phyloP scores from a whole-genome alignment of 306 rosid species.

The Pueraria montana region DNA sequence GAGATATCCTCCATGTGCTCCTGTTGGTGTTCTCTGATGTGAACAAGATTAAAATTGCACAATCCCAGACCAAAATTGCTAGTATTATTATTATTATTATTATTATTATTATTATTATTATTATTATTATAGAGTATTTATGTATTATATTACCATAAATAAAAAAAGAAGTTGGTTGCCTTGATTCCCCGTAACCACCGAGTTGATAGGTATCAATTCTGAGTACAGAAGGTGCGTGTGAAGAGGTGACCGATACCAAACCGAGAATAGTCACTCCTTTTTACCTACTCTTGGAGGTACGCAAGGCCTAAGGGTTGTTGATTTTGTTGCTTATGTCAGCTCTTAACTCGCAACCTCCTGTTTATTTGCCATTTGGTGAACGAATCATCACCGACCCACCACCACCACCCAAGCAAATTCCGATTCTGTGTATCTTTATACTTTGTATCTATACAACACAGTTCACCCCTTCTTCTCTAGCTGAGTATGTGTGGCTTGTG shows the following conservation, averaged over 20 bases:
- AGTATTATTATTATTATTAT: no score
- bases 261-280: neutral
- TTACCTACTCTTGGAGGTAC: conserved; percentile 6
- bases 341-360: conserved; percentile 20
- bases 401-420: conserved; percentile 23
- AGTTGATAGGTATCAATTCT: neutral
- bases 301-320: conserved; percentile 8
- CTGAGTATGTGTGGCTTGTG: neutral
- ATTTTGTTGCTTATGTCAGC: conserved; percentile 41
- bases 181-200: conserved; percentile 1
- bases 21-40: no score
- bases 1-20: no score
- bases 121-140: no score
- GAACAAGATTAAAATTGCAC: no score
- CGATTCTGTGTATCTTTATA: conserved; percentile 9
- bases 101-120: no score
- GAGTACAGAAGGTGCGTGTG: neutral
- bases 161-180: neutral
- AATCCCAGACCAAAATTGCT: no score
- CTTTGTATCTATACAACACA: neutral
- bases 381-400: neutral
- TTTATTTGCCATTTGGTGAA: conserved; percentile 10
- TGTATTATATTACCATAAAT: neutral
- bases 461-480: neutral
- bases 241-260: neutral